Evolutionary conservation across 768 basidiomycete species (phyloP), one percentile per base, ranked within the genome.

Genomic region (Mycena galopus): DNA sequence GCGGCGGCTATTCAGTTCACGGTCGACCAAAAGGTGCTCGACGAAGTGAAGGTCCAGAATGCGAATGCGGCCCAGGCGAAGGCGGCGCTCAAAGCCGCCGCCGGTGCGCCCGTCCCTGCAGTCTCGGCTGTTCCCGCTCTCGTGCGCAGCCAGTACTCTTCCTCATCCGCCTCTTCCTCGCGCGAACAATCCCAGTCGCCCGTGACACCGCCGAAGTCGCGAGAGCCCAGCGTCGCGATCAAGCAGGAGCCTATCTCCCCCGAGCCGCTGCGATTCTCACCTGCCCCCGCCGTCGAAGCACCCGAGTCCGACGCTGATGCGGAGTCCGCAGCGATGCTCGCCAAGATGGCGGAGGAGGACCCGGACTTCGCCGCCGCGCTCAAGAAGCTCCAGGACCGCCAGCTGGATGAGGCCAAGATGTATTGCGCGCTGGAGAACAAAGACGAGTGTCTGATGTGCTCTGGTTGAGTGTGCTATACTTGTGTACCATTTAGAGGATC

Each of bases 371-470:
- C 93, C 14, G 94, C 92, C 37, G 95, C 95, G 0, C 82, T 96
- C 61, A 84, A 89, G 75, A 84, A 93, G 59, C 90, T 91, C 78
- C 88, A 88, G 74, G 90, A 92, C 61, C 88, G 93, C 21, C 92
- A 96, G 83, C 82, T 90, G 4, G 96, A 94, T 81, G 92, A 94
- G 70, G 96, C 92, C 7, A 92, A 93, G 83, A 81, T 96, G 68
- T 82, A 88, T 79, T 97, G 96, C 79, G 95, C 94, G 73, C 76
- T 97, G 59, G 96, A 97, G 81, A 97, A 97, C 83, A 96, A 96
- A 86, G 96, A 97, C 65, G 95, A 94, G 1, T 97, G 96, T 79
- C 77, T 96, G 80, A 96, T 96, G 95, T 96, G 95, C 84, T 95
- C 94, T 71, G 93, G 92, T 65, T 95, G 70, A 73, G 44, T 21